Percentiles rank a stretch among this genome's conserved stretches.
These are phyloP conservation scores for Batrachochytrium dendrobatidis DNA, from an alignment of 371 early-diverging fungal genomes.

Conservation along the genomic window DNA sequence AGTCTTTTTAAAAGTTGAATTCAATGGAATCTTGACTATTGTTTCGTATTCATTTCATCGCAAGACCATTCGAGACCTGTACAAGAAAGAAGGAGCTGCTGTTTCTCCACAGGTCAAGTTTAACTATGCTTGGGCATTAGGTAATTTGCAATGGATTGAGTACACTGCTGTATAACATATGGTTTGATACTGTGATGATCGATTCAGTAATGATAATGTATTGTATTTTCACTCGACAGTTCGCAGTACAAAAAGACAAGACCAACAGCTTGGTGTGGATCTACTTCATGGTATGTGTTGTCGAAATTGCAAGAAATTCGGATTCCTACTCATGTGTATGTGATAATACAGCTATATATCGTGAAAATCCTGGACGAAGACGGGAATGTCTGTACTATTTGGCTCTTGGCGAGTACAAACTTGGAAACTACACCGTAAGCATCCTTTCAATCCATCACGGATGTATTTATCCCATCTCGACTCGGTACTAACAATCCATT, in stretches of 20 bases:
- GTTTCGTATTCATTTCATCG: not conserved
- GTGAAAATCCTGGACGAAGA: constrained; percentile 71
- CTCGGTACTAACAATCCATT: no score
- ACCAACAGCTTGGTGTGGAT: constrained; percentile 68
- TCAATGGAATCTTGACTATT: not conserved
- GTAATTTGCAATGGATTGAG: constrained; percentile 30
- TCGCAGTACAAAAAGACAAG: constrained; percentile 47
- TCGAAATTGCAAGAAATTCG: no score
- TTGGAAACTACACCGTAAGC: constrained; percentile 63
- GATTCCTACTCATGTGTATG: not conserved
- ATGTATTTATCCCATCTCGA: no score
- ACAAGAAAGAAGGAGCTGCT: constrained; percentile 9
- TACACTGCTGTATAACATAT: not conserved
- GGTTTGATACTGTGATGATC: not conserved
- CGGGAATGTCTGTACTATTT: constrained; percentile 93
- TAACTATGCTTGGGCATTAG: constrained; percentile 92
- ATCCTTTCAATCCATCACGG: not conserved
- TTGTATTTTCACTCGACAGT: constrained; percentile 22
- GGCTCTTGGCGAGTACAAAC: constrained; percentile 82
- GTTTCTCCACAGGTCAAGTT: constrained; percentile 78
- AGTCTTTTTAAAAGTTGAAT: constrained; percentile 7
- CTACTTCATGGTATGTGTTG: constrained; percentile 60
- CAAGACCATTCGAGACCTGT: constrained; percentile 18
- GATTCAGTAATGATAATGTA: not conserved
- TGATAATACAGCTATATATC: constrained; percentile 65